Percentiles rank a stretch among this genome's conserved stretches.
Conservation (phyloP, 345 rosid genomes). For the Salix koriyanagi region DNA sequence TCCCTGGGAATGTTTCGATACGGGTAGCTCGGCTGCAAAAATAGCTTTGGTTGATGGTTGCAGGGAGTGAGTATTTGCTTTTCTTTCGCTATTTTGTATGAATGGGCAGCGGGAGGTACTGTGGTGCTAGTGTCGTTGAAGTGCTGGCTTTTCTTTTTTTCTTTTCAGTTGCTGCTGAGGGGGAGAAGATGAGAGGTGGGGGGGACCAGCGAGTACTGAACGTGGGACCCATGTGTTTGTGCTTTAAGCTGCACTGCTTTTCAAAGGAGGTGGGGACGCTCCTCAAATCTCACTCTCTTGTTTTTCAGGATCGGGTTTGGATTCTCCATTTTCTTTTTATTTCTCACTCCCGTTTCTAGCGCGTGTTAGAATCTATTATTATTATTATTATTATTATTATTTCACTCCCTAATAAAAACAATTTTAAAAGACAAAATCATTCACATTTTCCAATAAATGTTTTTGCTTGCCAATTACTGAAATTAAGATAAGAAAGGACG, state of each 20-base stretch:
- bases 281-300: neutral
- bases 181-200: slow-evolving; percentile 2
- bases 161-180: neutral
- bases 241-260: slow-evolving; percentile 54
- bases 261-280: slow-evolving; percentile 16
- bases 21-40: slow-evolving; percentile 26
- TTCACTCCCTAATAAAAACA: neutral
- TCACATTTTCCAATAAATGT: too few relatives aligned
- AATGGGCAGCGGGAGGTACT: neutral
- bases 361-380: neutral
- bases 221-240: slow-evolving; percentile 43
- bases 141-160: slow-evolving; percentile 17
- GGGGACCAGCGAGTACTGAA: slow-evolving; percentile 14
- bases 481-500: neutral
- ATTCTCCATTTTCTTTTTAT: neutral
- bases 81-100: neutral
- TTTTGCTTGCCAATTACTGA: too few relatives aligned
- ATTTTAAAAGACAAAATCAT: too few relatives aligned
- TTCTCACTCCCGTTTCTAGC: neutral
- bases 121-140: neutral
- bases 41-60: slow-evolving; percentile 16
- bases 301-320: slow-evolving; percentile 8
- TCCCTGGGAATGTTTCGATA: neutral
- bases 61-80: neutral
- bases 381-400: neutral